Evolutionary conservation across 2,329 filamentous ascomycete genomes (phyloP), one percentile per base, ranked within the genome.

Genomic region (Cladosporium sp.): DNA sequence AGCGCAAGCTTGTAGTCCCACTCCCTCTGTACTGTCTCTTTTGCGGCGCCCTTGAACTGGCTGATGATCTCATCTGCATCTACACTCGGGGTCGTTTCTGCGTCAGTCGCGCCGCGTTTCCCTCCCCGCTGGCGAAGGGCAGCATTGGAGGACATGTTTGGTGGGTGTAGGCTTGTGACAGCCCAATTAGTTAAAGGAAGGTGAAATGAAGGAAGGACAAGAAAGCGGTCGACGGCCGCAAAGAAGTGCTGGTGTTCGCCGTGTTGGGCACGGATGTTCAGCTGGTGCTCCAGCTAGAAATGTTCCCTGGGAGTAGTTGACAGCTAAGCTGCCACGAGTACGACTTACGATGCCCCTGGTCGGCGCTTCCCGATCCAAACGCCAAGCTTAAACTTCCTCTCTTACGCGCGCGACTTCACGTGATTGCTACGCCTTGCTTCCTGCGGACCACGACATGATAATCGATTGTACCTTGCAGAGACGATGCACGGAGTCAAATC

Each of bases 1-100:
- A 97, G 86, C 68, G 88, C 91, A 70, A 95, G 79, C 84, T 90
- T 89, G 84, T 97, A 96, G 74, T 96, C 92, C 84, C 87, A 89
- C 79, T 96, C 91, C 8, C 68, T 74, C 52, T 70, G 71, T 24
- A 70, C 71, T n/a, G 70, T 69, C 60, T 73, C 70, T 67, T 76
- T 73, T 38, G 66, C 67, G 52, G 63, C 65, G 51, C 74, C 75
- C 71, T 79, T 80, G 28, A 77, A 71, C 26, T 75, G 74, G 44
- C 75, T 73, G 68, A 80, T 79, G 74, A 77, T 78, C 30, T 77
- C 77, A 49, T 77, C 73, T 61, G 79, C 76, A 59, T 68, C 72
- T 59, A 73, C 73, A 55, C 67, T 15, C 18, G 58, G 49, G 5
- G 67, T 63, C 14, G 67, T 41, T 58, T 72, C 69, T 47, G 54